Evolutionary conservation across 202 grass and related monocot species (phyloP).

Genomic region (Setaria italica): DNA sequence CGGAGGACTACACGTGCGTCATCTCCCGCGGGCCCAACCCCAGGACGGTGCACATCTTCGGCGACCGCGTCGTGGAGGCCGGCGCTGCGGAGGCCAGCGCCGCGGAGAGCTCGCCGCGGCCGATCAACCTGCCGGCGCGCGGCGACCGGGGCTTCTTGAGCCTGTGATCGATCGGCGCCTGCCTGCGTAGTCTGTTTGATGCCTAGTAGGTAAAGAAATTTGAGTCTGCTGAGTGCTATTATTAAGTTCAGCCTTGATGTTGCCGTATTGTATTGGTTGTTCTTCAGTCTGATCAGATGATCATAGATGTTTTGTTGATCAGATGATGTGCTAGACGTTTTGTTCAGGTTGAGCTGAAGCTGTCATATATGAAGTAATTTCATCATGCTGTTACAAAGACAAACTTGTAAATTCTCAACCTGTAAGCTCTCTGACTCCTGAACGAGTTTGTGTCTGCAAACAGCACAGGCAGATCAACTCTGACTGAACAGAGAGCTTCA

Average conservation of each 20-base stretch:
- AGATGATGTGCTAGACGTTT: conserved; percentile 41
- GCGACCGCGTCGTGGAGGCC: conserved; percentile 71
- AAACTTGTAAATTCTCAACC: conserved; percentile 4
- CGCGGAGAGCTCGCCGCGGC: conserved; percentile 50
- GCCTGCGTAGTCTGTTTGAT: background rate
- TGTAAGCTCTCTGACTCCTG: conserved; percentile 1
- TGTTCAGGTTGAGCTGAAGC: conserved; percentile 38
- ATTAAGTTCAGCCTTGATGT: conserved; percentile 27
- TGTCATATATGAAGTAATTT: conserved; percentile 33
- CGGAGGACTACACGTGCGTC: conserved; percentile 98
- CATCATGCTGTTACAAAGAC: background rate
- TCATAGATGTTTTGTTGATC: conserved; percentile 39
- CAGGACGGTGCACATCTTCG: conserved; percentile 90
- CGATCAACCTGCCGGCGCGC: conserved; percentile 31
- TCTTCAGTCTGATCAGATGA: conserved; percentile 46
- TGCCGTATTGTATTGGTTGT: conserved; percentile 36
- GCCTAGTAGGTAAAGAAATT: conserved; percentile 43
- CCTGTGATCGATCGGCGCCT: conserved; percentile 24
- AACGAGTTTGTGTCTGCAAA: background rate
- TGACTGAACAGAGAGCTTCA: background rate
- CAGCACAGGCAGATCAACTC: background rate
- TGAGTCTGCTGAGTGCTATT: conserved; percentile 19
- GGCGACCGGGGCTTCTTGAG: conserved; percentile 45
- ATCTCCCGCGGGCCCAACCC: conserved; percentile 93
- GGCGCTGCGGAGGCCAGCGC: background rate